Evolutionary conservation across 2,329 filamentous ascomycete genomes (phyloP), one percentile per base, ranked within the genome.

Genomic region (Colletotrichum gigasporum): DNA sequence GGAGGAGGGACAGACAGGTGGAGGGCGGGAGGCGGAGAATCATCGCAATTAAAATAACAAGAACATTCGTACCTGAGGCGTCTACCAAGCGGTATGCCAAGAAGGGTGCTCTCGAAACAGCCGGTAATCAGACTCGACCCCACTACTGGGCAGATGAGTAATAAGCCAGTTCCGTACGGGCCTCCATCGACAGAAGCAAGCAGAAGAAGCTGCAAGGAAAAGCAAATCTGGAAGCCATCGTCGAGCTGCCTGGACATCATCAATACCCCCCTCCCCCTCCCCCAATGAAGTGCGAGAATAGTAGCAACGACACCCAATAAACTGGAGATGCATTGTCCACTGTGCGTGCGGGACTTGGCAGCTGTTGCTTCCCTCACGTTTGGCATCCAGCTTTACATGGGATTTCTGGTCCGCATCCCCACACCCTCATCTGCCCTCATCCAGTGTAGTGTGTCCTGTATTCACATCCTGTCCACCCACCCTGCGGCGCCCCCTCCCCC

Each of bases 371-470:
- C n/a, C n/a, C n/a, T 51, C 48, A 37, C 34, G 32, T 52, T 37
- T 26, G 32, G 34, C 30, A 39, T 37, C 48, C 48, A 26, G 48
- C 18, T 22, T n/a, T 26, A 20, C 48, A 52, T 52, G 48, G 48
- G 18, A 41, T 41, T 41, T n/a, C 47, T 26, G 14, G 50, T 32
- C 26, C 51, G 26, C 51, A 42, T 32, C 48, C 20, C 35, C 50
- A 37, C 35, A 53, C 34, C 50, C 24, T 53, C 50, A 53, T 53
- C 35, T 54, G 51, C n/a, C n/a, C n/a, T n/a, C n/a, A n/a, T n/a
- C n/a, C n/a, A n/a, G n/a, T n/a, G n/a, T n/a, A n/a, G n/a, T n/a
- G n/a, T n/a, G n/a, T n/a, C n/a, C n/a, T n/a, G n/a, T n/a, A n/a
- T n/a, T n/a, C n/a, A n/a, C n/a, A n/a, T n/a, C 42, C 35, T 42